phyloP scores from a whole-genome alignment of 2,329 filamentous ascomycete species.

The Ceratocystis destructans region DNA sequence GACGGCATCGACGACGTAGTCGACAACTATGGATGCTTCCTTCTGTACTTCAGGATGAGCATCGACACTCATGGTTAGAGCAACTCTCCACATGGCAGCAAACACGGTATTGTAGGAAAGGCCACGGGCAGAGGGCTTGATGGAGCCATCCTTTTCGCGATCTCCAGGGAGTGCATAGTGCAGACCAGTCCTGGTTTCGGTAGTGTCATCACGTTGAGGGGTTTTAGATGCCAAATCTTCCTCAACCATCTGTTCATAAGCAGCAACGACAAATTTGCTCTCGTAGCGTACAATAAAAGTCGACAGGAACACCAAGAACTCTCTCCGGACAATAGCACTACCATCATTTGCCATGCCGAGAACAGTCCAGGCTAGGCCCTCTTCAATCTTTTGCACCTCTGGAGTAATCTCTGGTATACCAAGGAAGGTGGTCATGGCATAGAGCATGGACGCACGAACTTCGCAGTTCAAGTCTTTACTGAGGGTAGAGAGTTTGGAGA shows the following conservation, averaged over 20 bases:
- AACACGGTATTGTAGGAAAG: conserved; percentile 81
- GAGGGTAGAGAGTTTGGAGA: conserved; percentile 64
- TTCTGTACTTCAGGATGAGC: conserved; percentile 86
- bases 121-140: conserved; percentile 43
- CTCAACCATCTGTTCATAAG: conserved; percentile 78
- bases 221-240: conserved; percentile 57
- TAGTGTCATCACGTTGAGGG: conserved; percentile 41
- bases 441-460: conserved; percentile 82
- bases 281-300: conserved; percentile 82
- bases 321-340: conserved; percentile 84
- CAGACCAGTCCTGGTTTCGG: conserved; percentile 47
- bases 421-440: conserved; percentile 85
- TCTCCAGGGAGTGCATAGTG: conserved; percentile 46
- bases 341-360: conserved; percentile 88
- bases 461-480: conserved; percentile 80
- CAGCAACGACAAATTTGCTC: conserved; percentile 79
- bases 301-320: conserved; percentile 86
- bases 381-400: conserved; percentile 80
- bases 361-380: conserved; percentile 76
- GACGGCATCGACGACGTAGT: conserved; percentile 67
- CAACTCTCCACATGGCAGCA: conserved; percentile 85
- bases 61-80: conserved; percentile 80
- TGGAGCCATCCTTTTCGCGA: conserved; percentile 42
- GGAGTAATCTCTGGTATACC: conserved; percentile 87
- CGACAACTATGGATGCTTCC: conserved; percentile 71